These are phyloP conservation scores for Phytophthora syringae DNA, from an alignment of 352 stramenopile species.

Conservation along the genomic window DNA sequence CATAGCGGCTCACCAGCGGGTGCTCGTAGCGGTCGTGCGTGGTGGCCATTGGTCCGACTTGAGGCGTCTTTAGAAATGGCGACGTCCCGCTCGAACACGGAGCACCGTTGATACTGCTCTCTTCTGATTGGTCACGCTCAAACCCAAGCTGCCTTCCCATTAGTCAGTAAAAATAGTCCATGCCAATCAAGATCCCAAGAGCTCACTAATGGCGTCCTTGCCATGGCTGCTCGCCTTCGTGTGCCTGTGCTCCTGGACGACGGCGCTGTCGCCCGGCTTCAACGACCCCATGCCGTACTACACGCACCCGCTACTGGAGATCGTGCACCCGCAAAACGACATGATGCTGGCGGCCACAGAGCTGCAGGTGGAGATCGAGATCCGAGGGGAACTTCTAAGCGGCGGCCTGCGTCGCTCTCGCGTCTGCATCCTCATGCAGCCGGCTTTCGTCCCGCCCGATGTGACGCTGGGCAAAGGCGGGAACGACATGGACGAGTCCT, in stretches of 20 bases:
- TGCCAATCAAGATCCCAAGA: background rate
- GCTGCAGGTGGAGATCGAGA: conserved; percentile 59
- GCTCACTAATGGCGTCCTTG: background rate
- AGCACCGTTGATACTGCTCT: background rate
- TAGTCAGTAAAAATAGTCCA: conserved; percentile 1
- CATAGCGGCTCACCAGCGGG: conserved; percentile 94
- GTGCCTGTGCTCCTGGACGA: background rate
- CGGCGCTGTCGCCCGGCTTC: conserved; percentile 34
- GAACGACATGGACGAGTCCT: conserved; percentile 54
- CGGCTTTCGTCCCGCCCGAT: conserved; percentile 49
- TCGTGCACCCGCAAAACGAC: conserved; percentile 62
- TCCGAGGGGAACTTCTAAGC: conserved; percentile 49
- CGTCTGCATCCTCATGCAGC: conserved; percentile 68
- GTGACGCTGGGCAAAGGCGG: conserved; percentile 37
- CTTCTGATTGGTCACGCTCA: background rate
- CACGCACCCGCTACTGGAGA: conserved; percentile 52
- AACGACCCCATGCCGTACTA: conserved; percentile 40
- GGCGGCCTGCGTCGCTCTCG: conserved; percentile 30
- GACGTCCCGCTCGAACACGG: conserved; percentile 6
- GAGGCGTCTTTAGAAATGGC: conserved; percentile 25
- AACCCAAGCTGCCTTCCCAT: background rate
- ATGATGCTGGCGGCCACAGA: conserved; percentile 50
- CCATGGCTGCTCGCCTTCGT: conserved; percentile 3
- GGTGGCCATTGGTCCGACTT: conserved; percentile 31
- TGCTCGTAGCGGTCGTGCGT: conserved; percentile 90